These are phyloP conservation scores for Panicum virgatum DNA, from an alignment of 202 grass and related monocot genomes.

Conservation along the genomic window DNA sequence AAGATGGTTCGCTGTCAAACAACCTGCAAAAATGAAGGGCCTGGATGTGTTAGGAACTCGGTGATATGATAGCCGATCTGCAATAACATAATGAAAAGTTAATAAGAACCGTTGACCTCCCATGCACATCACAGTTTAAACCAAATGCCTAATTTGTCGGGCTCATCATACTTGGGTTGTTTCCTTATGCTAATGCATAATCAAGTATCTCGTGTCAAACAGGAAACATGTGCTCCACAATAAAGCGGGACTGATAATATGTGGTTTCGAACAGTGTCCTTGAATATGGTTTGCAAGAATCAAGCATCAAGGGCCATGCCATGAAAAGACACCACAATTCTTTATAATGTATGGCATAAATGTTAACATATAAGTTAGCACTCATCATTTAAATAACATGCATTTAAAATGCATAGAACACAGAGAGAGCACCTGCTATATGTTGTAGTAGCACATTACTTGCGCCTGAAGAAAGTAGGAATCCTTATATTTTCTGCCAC, in stretches of 20 bases:
- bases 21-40: neutral
- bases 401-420: neutral
- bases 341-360: neutral
- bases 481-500: slow-evolving; percentile 94
- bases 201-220: neutral
- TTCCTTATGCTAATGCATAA: neutral
- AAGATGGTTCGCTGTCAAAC: neutral
- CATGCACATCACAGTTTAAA: neutral
- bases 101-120: neutral
- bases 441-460: slow-evolving; percentile 90
- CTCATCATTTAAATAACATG: neutral
- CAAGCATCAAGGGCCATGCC: slow-evolving; percentile 4
- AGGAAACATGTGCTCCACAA: neutral
- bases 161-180: neutral
- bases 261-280: neutral
- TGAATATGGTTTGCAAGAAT: too few relatives aligned
- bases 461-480: slow-evolving; percentile 94
- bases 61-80: neutral
- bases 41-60: neutral
- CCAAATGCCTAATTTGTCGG: neutral
- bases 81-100: neutral
- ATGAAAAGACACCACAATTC: neutral
- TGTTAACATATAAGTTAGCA: neutral
- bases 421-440: slow-evolving; percentile 49
- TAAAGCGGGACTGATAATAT: neutral